phyloP scores from a whole-genome alignment of 2,329 filamentous ascomycete species.

The Metarhizium brunneum region DNA sequence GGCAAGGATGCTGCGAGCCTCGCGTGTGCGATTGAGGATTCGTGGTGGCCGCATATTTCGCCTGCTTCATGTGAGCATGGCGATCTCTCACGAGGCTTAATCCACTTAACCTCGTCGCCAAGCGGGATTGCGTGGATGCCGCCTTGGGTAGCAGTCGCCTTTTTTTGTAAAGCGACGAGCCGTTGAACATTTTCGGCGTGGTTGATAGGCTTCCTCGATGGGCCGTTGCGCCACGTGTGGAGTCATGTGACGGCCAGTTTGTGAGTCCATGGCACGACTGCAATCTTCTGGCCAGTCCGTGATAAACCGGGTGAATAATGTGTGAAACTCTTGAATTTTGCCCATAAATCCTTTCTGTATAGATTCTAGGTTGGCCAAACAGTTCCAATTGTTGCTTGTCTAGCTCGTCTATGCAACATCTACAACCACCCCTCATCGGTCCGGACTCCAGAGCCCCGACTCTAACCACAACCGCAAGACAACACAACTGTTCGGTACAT shows the following conservation, averaged over 20 bases:
- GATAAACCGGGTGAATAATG: too few relatives aligned
- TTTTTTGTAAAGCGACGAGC: neutral
- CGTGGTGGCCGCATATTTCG: constrained; percentile 25
- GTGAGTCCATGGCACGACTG: neutral
- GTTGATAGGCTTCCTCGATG: neutral
- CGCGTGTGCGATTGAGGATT: constrained; percentile 18
- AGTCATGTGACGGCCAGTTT: constrained; percentile 4
- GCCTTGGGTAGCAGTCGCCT: neutral
- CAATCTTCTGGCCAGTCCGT: too few relatives aligned
- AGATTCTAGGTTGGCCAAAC: too few relatives aligned
- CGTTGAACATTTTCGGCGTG: neutral
- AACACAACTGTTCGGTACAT: neutral
- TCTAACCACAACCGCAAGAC: neutral
- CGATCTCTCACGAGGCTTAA: constrained; percentile 5
- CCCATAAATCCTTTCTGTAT: too few relatives aligned
- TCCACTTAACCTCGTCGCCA: neutral
- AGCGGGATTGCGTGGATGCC: neutral
- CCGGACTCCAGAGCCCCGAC: neutral
- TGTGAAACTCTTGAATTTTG: too few relatives aligned
- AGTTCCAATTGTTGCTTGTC: too few relatives aligned
- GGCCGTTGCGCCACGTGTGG: constrained; percentile 1
- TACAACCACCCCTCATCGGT: neutral
- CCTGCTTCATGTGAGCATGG: constrained; percentile 19
- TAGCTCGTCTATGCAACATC: neutral
- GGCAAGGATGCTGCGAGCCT: constrained; percentile 16